Conservation (phyloP, 1,284 basidiomycete genomes). For the Papiliotrema fonsecae region DNA sequence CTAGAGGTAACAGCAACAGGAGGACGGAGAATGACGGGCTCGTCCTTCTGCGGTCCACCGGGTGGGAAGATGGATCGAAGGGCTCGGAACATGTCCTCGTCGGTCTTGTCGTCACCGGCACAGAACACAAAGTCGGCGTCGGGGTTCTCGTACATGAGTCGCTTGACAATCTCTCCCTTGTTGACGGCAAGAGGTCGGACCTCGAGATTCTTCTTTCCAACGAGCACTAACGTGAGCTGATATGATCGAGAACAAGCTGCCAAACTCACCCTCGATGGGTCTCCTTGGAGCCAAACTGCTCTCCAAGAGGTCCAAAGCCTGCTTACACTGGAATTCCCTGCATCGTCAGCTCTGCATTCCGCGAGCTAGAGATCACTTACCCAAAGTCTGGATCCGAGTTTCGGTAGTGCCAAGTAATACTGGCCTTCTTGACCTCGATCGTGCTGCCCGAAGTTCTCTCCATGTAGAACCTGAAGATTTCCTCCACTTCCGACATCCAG, state of each 20-base stretch:
- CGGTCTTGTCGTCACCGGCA: slow-evolving; percentile 97
- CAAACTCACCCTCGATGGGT: slow-evolving; percentile 71
- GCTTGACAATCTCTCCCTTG: slow-evolving; percentile 97
- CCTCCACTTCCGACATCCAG: slow-evolving; percentile 93
- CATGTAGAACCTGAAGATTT: slow-evolving; percentile 94
- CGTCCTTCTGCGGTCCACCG: slow-evolving; percentile 48
- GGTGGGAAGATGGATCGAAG: slow-evolving; percentile 55
- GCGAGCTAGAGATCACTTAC: slow-evolving; percentile 51
- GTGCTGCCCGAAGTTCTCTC: slow-evolving; percentile 93
- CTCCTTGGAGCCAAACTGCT: slow-evolving; percentile 82
- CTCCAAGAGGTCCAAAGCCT: slow-evolving; percentile 93
- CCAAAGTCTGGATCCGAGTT: slow-evolving; percentile 93
- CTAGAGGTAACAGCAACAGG: slow-evolving; percentile 64
- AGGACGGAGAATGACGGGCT: slow-evolving; percentile 59
- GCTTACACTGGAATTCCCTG: slow-evolving; percentile 85
- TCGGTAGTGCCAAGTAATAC: slow-evolving; percentile 97
- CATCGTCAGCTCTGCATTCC: slow-evolving; percentile 13
- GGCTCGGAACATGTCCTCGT: slow-evolving; percentile 95
- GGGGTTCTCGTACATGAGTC: slow-evolving; percentile 84
- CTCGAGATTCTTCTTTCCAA: slow-evolving; percentile 98
- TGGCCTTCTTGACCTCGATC: slow-evolving; percentile 94
- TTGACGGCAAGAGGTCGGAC: slow-evolving; percentile 91
- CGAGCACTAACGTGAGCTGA: slow-evolving; percentile 57
- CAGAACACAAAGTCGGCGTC: slow-evolving; percentile 95
- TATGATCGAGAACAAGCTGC: background rate